Evolutionary conservation across 2,329 filamentous ascomycete species (phyloP).

Genomic region (Neonectria sp.): DNA sequence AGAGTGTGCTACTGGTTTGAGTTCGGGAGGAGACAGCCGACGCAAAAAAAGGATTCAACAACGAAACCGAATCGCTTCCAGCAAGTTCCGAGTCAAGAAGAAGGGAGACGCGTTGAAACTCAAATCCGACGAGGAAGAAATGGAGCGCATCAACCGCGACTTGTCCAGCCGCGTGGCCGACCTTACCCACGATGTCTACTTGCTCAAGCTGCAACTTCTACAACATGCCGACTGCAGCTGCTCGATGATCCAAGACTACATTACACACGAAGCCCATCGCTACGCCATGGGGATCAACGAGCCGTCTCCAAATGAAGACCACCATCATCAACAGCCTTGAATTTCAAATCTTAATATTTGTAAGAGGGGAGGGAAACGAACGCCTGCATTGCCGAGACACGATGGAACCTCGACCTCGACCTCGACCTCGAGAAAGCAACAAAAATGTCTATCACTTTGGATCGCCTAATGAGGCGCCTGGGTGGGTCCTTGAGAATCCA

Average conservation of each 20-base stretch:
- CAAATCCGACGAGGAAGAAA: conserved; percentile 30
- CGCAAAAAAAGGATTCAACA: conserved; percentile 22
- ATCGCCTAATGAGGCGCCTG: neutral
- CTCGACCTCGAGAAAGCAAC: neutral
- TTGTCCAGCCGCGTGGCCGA: conserved; percentile 27
- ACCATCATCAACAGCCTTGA: neutral
- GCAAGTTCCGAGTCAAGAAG: conserved; percentile 45
- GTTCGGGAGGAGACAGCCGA: neutral
- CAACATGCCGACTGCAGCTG: conserved; percentile 46
- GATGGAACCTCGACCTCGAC: neutral
- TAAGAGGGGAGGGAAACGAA: no score
- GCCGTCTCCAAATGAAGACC: neutral
- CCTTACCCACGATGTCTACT: conserved; percentile 37
- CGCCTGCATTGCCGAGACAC: no score
- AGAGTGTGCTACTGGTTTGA: neutral
- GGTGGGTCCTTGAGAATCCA: neutral
- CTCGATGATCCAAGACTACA: conserved; percentile 41
- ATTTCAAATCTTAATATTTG: neutral
- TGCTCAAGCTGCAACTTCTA: conserved; percentile 43
- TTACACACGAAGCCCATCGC: conserved; percentile 34
- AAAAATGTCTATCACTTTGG: neutral
- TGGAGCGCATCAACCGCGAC: conserved; percentile 36
- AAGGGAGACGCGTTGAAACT: conserved; percentile 35
- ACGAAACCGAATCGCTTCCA: conserved; percentile 46
- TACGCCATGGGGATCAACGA: conserved; percentile 31